A percentile compares a stretch with the other conserved stretches of the same genome.
Evolutionary conservation across 192 early-diverging fungal genomes (phyloP).

Genomic region (Podila epigama): DNA sequence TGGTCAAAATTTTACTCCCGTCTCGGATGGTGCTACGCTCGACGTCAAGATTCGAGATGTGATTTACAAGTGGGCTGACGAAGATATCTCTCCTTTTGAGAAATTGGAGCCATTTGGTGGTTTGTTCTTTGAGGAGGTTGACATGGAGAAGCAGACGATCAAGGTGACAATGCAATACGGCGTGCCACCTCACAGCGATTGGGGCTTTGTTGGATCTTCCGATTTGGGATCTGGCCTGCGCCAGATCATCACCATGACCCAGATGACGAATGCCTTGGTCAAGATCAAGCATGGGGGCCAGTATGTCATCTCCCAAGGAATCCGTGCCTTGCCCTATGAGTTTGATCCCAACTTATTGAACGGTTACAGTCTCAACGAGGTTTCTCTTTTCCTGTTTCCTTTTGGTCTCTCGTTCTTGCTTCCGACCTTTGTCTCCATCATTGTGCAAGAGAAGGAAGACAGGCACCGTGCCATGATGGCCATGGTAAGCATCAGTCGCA

Average conservation of each 20-base stretch:
- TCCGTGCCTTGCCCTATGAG: conserved; percentile 24
- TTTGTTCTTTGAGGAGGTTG: conserved; percentile 5
- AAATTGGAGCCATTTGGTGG: conserved; percentile 11
- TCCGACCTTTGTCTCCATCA: conserved; percentile 36
- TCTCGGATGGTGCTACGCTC: background rate
- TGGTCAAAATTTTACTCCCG: conserved; percentile 2
- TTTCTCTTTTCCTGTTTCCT: conserved; percentile 16
- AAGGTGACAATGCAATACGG: conserved; percentile 37
- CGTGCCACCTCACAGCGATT: background rate
- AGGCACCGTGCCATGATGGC: conserved; percentile 46
- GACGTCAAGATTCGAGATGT: background rate
- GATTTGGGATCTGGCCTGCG: conserved; percentile 7
- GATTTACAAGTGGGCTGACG: background rate
- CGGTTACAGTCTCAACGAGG: conserved; percentile 4
- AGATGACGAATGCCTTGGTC: conserved; percentile 18
- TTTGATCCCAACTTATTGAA: background rate
- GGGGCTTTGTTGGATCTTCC: background rate
- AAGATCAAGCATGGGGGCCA: conserved; percentile 30
- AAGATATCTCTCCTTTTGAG: background rate
- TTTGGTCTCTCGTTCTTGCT: conserved; percentile 36
- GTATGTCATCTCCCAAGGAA: conserved; percentile 25
- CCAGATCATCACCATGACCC: conserved; percentile 29
- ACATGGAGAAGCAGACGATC: background rate
- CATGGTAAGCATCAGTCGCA: conserved; percentile 39
- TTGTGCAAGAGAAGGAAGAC: conserved; percentile 46